Evolutionary conservation across 139 green algal genomes (phyloP).

Genomic region (Tetradesmus obliquus): DNA sequence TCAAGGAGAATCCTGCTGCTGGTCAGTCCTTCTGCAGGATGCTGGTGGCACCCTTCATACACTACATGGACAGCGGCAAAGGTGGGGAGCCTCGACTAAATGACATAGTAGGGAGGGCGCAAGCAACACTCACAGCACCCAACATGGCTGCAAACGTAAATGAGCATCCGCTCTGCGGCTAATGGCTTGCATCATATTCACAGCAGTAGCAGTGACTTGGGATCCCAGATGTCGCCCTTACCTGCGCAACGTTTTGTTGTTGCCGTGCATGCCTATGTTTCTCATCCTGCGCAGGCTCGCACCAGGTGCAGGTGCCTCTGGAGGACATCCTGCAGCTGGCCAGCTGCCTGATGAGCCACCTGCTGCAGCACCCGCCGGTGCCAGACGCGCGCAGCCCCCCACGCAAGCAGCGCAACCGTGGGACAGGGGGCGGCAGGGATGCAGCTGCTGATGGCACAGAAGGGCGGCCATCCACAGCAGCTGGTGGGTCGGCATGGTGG

Average conservation of each 20-base stretch:
- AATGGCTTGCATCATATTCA: too few relatives aligned
- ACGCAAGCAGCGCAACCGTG: background rate
- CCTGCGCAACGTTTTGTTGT: too few relatives aligned
- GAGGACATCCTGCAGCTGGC: constrained; percentile 65
- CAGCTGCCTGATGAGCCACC: constrained; percentile 57
- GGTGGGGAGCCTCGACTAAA: background rate
- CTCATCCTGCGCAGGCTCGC: background rate
- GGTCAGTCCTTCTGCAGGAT: constrained; percentile 72
- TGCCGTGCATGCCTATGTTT: background rate
- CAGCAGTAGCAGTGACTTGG: too few relatives aligned
- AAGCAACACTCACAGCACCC: background rate
- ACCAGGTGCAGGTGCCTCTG: constrained; percentile 54
- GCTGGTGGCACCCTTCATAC: constrained; percentile 47
- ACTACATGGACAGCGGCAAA: constrained; percentile 40
- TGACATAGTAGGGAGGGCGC: background rate
- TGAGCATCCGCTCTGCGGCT: too few relatives aligned
- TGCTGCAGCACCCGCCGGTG: constrained; percentile 50
- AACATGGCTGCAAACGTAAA: background rate
- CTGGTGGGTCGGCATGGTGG: background rate
- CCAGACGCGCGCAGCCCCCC: constrained; percentile 5
- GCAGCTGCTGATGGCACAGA: background rate
- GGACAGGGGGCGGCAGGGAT: background rate
- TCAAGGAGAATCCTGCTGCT: constrained; percentile 66
- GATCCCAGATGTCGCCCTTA: too few relatives aligned
- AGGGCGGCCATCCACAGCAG: background rate